phyloP scores from a whole-genome alignment of 1,139 yeast genomes.

The Pichia sp. region DNA sequence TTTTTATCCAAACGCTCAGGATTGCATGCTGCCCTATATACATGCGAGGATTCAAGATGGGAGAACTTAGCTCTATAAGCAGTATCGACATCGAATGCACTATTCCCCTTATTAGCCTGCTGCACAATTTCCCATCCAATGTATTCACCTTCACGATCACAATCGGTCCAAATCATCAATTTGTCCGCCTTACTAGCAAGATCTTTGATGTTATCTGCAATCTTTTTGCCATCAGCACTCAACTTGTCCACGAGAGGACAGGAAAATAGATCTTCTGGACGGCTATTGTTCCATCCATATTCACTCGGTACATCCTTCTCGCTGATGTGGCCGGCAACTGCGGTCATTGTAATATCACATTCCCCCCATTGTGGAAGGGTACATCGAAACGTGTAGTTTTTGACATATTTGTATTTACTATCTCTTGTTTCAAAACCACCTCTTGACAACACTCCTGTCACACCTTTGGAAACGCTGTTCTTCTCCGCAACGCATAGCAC shows the following conservation, averaged over 20 bases:
- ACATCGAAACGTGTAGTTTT: constrained; percentile 74
- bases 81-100: constrained; percentile 36
- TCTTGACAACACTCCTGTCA: constrained; percentile 69
- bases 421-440: constrained; percentile 46
- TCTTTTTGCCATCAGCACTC: constrained; percentile 36
- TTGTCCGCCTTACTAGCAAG: constrained; percentile 57
- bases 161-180: constrained; percentile 96
- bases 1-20: constrained; percentile 60
- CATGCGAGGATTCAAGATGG: constrained; percentile 73
- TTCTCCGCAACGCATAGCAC: constrained; percentile 96
- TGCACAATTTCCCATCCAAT: constrained; percentile 81
- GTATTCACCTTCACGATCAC: constrained; percentile 97
- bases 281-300: constrained; percentile 63
- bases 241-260: constrained; percentile 52
- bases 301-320: constrained; percentile 57
- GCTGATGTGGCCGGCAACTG: constrained; percentile 82
- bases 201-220: constrained; percentile 60
- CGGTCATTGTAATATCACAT: constrained; percentile 84
- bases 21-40: constrained; percentile 63
- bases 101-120: constrained; percentile 57
- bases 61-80: constrained; percentile 77
- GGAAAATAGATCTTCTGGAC: constrained; percentile 59
- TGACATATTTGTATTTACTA: constrained; percentile 52
- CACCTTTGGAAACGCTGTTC: constrained; percentile 88
- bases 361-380: constrained; percentile 49